Evolutionary conservation across 169 alveolate genomes (phyloP), one percentile per base, ranked within the genome.

Genomic region (Eimeria praecox): DNA sequence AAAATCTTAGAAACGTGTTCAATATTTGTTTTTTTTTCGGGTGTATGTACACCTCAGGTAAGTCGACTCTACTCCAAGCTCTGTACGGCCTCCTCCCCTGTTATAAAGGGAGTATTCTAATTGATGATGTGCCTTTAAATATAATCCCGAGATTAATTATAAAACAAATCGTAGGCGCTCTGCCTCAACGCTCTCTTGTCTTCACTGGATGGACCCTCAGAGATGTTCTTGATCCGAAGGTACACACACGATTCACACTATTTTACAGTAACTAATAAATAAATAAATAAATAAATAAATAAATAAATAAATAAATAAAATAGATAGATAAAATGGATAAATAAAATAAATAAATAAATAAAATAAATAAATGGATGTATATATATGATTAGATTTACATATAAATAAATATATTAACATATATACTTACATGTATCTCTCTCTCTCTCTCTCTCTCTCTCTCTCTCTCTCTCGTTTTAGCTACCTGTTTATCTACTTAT

Each of bases 11-110:
- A n/a, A n/a, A n/a, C n/a, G n/a, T n/a, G n/a, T n/a, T n/a, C n/a
- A n/a, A n/a, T 14, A 38, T 71, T 71, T 71, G 46, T 82, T 33
- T 16, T 27, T 40, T 69, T 27, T 46, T 4, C 49, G 83, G 30
- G 69, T 59, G 6, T 9, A 59, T 59, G 62, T 2, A 59, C 69
- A 59, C 73, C 46, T 30, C 95, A 92, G 95, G 95, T 16, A 98
- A 98, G 86, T 95, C 98, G 35, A 98, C 99, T 10, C 92, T 98
- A 56, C 78, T 98, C 35, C 98, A 98, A 80, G 96, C 98, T 44
- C 87, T 98, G 78, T 96, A 95, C 82, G 97, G 99, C 64, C 96
- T 97, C 27, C 87, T 96, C 40, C 98, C 98, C 44, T 95, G 97
- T 27, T 87, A 94, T 49, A 80, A 90, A 1, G 98, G 98, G 9